Evolutionary conservation across 306 rosid species (phyloP).

Genomic region (Quercus aquifolioides): DNA sequence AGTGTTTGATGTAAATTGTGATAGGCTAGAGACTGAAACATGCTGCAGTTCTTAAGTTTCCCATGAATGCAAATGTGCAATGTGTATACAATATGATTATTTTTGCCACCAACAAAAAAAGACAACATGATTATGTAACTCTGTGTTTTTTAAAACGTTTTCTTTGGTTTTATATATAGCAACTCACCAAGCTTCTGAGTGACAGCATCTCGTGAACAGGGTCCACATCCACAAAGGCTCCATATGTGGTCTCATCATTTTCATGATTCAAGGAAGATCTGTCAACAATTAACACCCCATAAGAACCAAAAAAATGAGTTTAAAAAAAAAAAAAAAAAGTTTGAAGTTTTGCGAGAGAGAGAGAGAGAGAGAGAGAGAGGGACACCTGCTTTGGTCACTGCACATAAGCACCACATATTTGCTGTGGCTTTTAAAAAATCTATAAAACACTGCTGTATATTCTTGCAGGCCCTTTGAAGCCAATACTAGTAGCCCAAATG

Average conservation of each 20-base stretch:
- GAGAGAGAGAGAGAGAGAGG: constrained; percentile 14
- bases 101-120: too few relatives aligned
- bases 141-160: neutral
- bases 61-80: too few relatives aligned
- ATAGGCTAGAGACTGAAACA: too few relatives aligned
- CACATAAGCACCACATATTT: constrained; percentile 42
- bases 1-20: too few relatives aligned
- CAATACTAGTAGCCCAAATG: constrained; percentile 60
- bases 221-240: constrained; percentile 62
- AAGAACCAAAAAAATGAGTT: neutral
- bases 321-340: neutral
- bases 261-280: constrained; percentile 64
- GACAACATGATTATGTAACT: too few relatives aligned
- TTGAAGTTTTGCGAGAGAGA: neutral
- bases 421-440: constrained; percentile 43
- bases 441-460: constrained; percentile 66
- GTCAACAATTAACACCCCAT: neutral
- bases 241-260: constrained; percentile 60
- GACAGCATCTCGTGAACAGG: constrained; percentile 51
- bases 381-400: constrained; percentile 82
- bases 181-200: constrained; percentile 72
- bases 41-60: too few relatives aligned
- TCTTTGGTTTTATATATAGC: neutral
- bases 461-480: constrained; percentile 63
- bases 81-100: too few relatives aligned